phyloP scores from a whole-genome alignment of 768 basidiomycete genomes.

The Lanmaoa pseudosensibilis region DNA sequence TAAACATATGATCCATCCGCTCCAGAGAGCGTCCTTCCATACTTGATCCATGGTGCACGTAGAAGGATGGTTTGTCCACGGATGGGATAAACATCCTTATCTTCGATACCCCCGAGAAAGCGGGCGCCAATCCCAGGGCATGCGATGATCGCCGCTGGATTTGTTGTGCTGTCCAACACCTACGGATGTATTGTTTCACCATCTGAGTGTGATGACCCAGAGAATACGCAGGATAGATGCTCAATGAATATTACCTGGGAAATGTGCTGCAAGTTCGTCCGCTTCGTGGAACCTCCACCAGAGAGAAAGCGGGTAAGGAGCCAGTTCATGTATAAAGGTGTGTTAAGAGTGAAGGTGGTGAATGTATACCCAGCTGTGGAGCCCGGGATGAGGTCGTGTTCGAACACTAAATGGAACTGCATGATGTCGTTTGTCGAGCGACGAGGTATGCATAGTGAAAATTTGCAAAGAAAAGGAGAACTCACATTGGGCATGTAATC shows the following conservation, averaged over 20 bases:
- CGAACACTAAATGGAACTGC: slow-evolving; percentile 39
- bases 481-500: slow-evolving; percentile 57
- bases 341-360: slow-evolving; percentile 68
- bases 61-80: slow-evolving; percentile 48
- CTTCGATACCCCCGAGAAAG: slow-evolving; percentile 51
- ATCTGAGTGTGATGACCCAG: neutral
- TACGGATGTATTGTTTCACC: neutral
- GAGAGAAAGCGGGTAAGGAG: slow-evolving; percentile 58
- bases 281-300: slow-evolving; percentile 60
- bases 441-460: neutral
- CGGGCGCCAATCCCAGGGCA: slow-evolving; percentile 68
- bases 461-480: neutral
- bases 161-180: slow-evolving; percentile 13
- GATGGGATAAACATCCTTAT: slow-evolving; percentile 46
- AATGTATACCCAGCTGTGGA: slow-evolving; percentile 56
- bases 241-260: slow-evolving; percentile 44
- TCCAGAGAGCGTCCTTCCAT: slow-evolving; percentile 34
- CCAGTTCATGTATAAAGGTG: slow-evolving; percentile 61
- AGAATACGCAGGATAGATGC: neutral
- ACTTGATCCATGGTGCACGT: slow-evolving; percentile 49
- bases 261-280: slow-evolving; percentile 65
- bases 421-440: neutral
- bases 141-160: slow-evolving; percentile 52
- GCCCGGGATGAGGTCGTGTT: slow-evolving; percentile 41
- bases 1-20: slow-evolving; percentile 36